These are phyloP conservation scores for Sphagnum contortum DNA, from an alignment of 225 moss, liverwort and hornwort species.

Conservation along the genomic window DNA sequence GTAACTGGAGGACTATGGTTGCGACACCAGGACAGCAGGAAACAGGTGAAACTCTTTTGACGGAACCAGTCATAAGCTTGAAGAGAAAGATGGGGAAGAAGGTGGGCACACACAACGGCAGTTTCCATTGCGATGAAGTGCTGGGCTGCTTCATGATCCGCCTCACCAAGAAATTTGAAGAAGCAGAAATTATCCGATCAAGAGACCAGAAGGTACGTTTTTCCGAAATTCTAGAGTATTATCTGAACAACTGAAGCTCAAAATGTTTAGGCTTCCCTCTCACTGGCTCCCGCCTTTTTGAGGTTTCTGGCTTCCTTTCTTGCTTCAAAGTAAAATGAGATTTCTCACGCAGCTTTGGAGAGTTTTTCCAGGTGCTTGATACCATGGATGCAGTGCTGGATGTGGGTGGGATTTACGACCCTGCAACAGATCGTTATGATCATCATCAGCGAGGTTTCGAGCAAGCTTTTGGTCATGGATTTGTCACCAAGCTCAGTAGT, in stretches of 20 bases:
- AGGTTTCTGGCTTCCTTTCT: too few relatives aligned
- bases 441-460: conserved; percentile 96
- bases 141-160: conserved; percentile 95
- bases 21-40: too few relatives aligned
- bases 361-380: conserved; percentile 52
- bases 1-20: too few relatives aligned
- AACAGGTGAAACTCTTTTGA: too few relatives aligned
- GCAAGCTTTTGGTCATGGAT: conserved; percentile 73
- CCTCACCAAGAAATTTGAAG: conserved; percentile 56
- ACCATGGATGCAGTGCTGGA: conserved; percentile 86
- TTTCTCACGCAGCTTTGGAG: background rate
- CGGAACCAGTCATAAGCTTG: conserved; percentile 2
- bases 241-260: too few relatives aligned
- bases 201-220: conserved; percentile 67
- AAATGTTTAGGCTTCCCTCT: too few relatives aligned
- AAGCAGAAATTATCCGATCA: conserved; percentile 70
- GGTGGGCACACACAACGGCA: conserved; percentile 89
- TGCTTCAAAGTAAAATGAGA: too few relatives aligned
- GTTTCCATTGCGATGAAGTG: conserved; percentile 90
- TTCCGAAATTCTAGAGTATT: too few relatives aligned
- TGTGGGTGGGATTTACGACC: conserved; percentile 75
- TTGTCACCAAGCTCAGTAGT: conserved; percentile 84
- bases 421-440: conserved; percentile 74
- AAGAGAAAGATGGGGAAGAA: conserved; percentile 77
- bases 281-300: too few relatives aligned